Conservation (phyloP, 2,329 filamentous ascomycete genomes). For the Dryadomyces quercus-mongolicae region DNA sequence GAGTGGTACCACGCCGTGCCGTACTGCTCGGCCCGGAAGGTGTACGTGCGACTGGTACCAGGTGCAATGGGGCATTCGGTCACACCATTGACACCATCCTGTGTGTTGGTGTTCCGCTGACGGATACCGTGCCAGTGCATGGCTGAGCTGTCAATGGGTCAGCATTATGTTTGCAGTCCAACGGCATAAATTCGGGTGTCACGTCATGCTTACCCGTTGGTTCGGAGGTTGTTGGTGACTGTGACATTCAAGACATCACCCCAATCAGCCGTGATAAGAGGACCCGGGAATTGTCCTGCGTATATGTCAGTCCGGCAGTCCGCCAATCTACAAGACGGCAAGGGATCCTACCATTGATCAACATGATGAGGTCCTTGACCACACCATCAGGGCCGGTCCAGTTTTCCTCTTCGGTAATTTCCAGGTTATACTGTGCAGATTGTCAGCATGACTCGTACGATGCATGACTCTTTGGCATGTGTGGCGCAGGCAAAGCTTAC, state of each 20-base stretch:
- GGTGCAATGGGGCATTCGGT: conserved; percentile 43
- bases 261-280: conserved; percentile 12
- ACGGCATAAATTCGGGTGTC: too few species aligned
- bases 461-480: background rate
- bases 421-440: conserved; percentile 8
- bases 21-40: conserved; percentile 22
- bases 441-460: background rate
- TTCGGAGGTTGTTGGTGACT: conserved; percentile 11
- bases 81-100: conserved; percentile 21
- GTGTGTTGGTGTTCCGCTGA: conserved; percentile 18
- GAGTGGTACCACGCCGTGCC: conserved; percentile 26
- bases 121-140: conserved; percentile 25
- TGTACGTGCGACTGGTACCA: conserved; percentile 24
- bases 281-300: conserved; percentile 7
- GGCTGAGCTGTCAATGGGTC: conserved; percentile 14
- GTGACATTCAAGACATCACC: conserved; percentile 11
- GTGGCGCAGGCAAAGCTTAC: conserved; percentile 3
- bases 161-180: background rate
- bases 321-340: too few species aligned
- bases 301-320: background rate
- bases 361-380: conserved; percentile 7
- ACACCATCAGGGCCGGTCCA: conserved; percentile 12
- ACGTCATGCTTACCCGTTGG: conserved; percentile 12
- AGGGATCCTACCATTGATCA: conserved; percentile 11
- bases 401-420: conserved; percentile 7